Evolutionary conservation across 2,329 filamentous ascomycete genomes (phyloP), one percentile per base, ranked within the genome.

Genomic region (Paecilomyces sp.): DNA sequence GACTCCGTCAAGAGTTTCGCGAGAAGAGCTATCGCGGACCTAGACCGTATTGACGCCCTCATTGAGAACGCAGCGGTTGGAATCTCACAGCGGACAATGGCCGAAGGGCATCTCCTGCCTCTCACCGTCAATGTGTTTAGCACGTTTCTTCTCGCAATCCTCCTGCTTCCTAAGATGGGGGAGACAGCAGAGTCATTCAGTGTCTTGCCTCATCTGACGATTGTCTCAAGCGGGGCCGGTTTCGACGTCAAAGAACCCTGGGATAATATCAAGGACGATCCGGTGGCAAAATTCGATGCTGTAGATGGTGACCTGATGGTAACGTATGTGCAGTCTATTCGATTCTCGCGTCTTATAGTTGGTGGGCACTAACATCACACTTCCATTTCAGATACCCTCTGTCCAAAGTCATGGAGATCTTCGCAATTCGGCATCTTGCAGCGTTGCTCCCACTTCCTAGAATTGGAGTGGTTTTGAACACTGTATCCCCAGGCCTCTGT

Each of bases 331-430:
- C 25, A 28, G 25, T 28, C 3, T 28, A 28, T 28, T 28, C 25
- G 25, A 28, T 28, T 28, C 6, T 28, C 25, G 25, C 6, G 25
- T 28, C 25, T 28, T 6, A 6, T 28, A 28, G 3, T 28, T 28
- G 6, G 25, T 28, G 3, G 6, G 6, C 25, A 13, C 36, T 47
- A 18, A 47, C n/a, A 47, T 47, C 3, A 8, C 4, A 8, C 33
- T n/a, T 3, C 3, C 25, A 15, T 11, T 34, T 2, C 34, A 65
- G 68, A 54, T 76, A 76, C 56, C 68, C 69, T 30, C 62, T 74
- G 28, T 72, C 72, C 24, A 76, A 75, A 63, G 65, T 76, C 18
- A 62, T 76, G 57, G 70, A 72, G 55, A 65, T 72, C 18, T 62
- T 72, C 31, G 57, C 64, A 7, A 58, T 73, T 31, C 70, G 70